phyloP scores from a whole-genome alignment of 352 stramenopile species.

The Phytophthora idaei region DNA sequence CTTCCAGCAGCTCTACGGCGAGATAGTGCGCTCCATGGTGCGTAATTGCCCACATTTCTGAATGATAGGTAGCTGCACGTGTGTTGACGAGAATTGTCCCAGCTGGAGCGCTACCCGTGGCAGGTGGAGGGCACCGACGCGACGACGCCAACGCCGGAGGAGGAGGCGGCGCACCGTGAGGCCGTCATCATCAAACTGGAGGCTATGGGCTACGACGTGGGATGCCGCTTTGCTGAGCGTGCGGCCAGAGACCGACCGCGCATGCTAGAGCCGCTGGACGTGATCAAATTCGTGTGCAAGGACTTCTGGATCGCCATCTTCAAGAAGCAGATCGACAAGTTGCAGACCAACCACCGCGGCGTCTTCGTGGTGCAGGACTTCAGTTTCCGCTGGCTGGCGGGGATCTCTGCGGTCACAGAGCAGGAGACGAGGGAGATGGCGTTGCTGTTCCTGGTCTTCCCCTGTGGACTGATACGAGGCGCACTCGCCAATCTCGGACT shows the following conservation, averaged over 20 bases:
- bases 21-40: constrained; percentile 88
- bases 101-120: constrained; percentile 75
- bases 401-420: constrained; percentile 79
- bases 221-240: constrained; percentile 83
- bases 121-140: constrained; percentile 27
- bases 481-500: constrained; percentile 95
- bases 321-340: constrained; percentile 98
- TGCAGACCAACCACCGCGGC: constrained; percentile 97
- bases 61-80: neutral
- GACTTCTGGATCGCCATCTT: constrained; percentile 98
- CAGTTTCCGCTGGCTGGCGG: constrained; percentile 91
- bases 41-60: constrained; percentile 3
- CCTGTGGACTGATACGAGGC: constrained; percentile 95
- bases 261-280: constrained; percentile 92
- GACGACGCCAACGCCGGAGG: constrained; percentile 33
- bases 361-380: constrained; percentile 97
- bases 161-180: constrained; percentile 55
- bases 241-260: constrained; percentile 74
- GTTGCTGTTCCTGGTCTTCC: constrained; percentile 95
- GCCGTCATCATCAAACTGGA: constrained; percentile 85
- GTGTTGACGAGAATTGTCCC: constrained; percentile 4
- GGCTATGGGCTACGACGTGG: constrained; percentile 87
- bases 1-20: constrained; percentile 89
- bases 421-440: constrained; percentile 91
- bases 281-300: constrained; percentile 99